These are phyloP conservation scores for Aegilops speltoides DNA, from an alignment of 176 grass and related monocot species.

Conservation along the genomic window DNA sequence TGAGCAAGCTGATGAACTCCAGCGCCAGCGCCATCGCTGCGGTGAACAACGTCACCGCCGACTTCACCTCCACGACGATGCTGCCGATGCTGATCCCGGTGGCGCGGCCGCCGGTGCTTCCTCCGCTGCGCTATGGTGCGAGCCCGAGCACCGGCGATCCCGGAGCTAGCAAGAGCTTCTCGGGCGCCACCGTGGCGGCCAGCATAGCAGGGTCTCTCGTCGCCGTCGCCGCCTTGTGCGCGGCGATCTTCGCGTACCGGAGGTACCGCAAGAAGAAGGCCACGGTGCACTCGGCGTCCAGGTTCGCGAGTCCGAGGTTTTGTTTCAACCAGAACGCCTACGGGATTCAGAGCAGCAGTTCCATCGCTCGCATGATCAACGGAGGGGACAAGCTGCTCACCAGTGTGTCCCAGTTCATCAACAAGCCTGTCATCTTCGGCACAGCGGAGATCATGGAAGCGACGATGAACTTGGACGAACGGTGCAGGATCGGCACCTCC, in stretches of 20 bases:
- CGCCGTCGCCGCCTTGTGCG: slow-evolving; percentile 20
- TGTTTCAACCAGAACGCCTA: slow-evolving; percentile 13
- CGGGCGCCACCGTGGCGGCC: not conserved
- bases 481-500: slow-evolving; percentile 35
- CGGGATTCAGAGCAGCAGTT: not conserved
- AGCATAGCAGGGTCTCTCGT: slow-evolving; percentile 26
- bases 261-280: slow-evolving; percentile 15
- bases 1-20: slow-evolving; percentile 45
- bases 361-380: slow-evolving; percentile 20
- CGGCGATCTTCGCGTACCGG: slow-evolving; percentile 25
- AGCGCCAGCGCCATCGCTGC: not conserved
- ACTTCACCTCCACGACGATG: slow-evolving; percentile 25
- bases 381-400: slow-evolving; percentile 50
- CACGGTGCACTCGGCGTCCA: not conserved
- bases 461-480: slow-evolving; percentile 51
- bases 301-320: slow-evolving; percentile 19
- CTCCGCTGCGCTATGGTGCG: not conserved
- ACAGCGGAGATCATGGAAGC: slow-evolving; percentile 48
- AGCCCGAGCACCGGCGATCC: not conserved
- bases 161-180: not conserved
- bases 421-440: slow-evolving; percentile 50
- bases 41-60: slow-evolving; percentile 34
- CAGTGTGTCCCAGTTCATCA: slow-evolving; percentile 63
- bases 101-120: slow-evolving; percentile 35
- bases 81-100: slow-evolving; percentile 54